phyloP scores from a whole-genome alignment of 208 protist genomes.

The Acanthamoeba sp. region DNA sequence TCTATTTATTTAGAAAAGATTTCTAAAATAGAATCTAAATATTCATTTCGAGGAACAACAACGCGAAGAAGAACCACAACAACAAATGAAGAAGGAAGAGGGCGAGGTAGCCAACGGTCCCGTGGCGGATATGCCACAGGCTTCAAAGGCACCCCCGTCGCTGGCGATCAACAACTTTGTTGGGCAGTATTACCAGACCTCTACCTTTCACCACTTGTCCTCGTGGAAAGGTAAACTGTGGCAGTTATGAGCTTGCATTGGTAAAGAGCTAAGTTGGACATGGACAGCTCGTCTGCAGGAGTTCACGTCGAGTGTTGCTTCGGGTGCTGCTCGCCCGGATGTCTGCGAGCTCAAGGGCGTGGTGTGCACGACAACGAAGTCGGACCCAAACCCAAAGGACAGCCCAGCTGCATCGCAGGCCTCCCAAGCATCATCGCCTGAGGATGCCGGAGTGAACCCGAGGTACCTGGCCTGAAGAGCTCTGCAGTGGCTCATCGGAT shows the following conservation, averaged over 20 bases:
- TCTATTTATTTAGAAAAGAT: background rate
- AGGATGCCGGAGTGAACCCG: background rate
- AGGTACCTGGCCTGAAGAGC: background rate
- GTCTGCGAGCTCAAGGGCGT: background rate
- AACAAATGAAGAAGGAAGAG: background rate
- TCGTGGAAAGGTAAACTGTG: conserved; percentile 44
- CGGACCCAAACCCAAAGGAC: background rate
- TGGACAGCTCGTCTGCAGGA: background rate
- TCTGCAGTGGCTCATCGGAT: background rate
- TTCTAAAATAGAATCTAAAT: background rate
- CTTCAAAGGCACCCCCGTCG: background rate
- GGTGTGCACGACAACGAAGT: background rate
- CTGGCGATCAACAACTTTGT: conserved; percentile 63
- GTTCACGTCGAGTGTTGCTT: conserved; percentile 27
- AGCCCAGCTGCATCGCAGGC: background rate
- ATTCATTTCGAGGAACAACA: background rate
- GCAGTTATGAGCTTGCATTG: background rate
- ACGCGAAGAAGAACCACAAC: background rate
- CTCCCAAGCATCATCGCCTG: background rate
- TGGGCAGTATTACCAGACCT: conserved; percentile 73
- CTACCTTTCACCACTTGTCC: conserved; percentile 68
- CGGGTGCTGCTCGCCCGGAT: background rate
- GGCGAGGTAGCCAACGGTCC: background rate
- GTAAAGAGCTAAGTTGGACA: background rate
- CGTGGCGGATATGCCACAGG: background rate